Conservation (phyloP, 495 filamentous ascomycete genomes). For the Aspergillus ostianus region DNA sequence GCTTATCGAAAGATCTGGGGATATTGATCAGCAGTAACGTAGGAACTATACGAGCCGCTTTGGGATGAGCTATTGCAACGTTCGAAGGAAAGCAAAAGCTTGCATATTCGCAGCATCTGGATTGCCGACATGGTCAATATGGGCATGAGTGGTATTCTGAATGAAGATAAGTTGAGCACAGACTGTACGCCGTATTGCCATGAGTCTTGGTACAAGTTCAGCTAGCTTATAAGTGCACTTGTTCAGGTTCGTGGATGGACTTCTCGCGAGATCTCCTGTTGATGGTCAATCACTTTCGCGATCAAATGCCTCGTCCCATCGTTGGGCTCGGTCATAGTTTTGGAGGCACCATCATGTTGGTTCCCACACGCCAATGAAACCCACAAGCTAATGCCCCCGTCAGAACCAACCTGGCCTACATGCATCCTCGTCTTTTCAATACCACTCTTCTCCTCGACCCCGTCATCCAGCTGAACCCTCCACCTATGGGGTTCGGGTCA, state of each 20-base stretch:
- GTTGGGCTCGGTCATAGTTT: conserved; percentile 13
- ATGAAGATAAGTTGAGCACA: conserved; percentile 8
- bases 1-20: neutral
- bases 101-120: conserved; percentile 11
- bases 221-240: neutral
- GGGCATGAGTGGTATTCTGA: conserved; percentile 6
- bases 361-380: neutral
- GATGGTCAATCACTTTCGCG: conserved; percentile 8
- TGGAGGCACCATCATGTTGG: neutral
- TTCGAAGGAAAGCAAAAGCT: neutral
- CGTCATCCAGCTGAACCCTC: neutral
- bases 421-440: conserved; percentile 10
- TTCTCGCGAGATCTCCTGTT: conserved; percentile 7
- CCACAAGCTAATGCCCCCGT: neutral
- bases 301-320: conserved; percentile 10
- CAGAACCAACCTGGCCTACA: conserved; percentile 2
- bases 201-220: too few species aligned
- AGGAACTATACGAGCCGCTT: conserved; percentile 12
- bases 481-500: neutral
- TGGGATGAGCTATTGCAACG: conserved; percentile 8
- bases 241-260: conserved; percentile 10
- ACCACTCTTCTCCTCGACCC: conserved; percentile 9
- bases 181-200: conserved; percentile 5
- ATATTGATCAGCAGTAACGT: neutral
- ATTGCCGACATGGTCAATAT: conserved; percentile 9